Conservation (phyloP, 2,329 filamentous ascomycete genomes). For the Claviceps quebecensis region DNA sequence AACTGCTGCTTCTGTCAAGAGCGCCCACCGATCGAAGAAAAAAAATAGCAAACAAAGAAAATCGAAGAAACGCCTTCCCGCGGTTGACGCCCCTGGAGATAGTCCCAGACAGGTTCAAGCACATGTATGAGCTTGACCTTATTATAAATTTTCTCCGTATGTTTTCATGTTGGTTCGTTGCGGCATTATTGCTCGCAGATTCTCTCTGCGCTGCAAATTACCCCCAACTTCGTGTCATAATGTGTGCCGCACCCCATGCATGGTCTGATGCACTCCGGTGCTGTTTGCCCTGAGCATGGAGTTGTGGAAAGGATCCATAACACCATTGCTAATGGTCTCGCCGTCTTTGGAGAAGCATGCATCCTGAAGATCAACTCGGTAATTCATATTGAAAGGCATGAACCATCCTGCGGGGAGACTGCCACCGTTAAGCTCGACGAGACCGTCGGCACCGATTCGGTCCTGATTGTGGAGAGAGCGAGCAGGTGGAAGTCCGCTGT, state of each 20-base stretch:
- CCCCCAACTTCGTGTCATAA: slow-evolving; percentile 9
- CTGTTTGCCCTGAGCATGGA: slow-evolving; percentile 29
- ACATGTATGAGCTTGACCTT: too few relatives aligned
- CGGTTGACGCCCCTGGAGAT: neutral
- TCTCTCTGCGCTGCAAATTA: neutral
- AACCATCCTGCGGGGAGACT: slow-evolving; percentile 66
- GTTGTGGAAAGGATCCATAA: slow-evolving; percentile 30
- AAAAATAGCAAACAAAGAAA: neutral
- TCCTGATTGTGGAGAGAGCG: slow-evolving; percentile 12
- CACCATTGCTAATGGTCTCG: slow-evolving; percentile 2
- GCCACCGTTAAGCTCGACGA: slow-evolving; percentile 16
- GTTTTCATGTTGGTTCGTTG: too few relatives aligned
- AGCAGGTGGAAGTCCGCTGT: slow-evolving; percentile 14
- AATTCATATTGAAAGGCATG: slow-evolving; percentile 83
- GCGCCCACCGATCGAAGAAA: neutral
- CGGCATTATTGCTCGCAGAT: neutral
- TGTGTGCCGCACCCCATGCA: slow-evolving; percentile 19
- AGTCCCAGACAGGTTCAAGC: too few relatives aligned
- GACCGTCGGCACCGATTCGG: slow-evolving; percentile 9
- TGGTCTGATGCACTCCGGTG: slow-evolving; percentile 22
- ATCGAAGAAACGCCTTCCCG: neutral
- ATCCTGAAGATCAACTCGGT: slow-evolving; percentile 45
- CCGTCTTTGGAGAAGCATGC: slow-evolving; percentile 26
- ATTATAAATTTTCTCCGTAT: too few relatives aligned
- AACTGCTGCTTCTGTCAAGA: neutral